Evolutionary conservation across 352 stramenopile species (phyloP).

Genomic region (Thalassiosira ordinaria): DNA sequence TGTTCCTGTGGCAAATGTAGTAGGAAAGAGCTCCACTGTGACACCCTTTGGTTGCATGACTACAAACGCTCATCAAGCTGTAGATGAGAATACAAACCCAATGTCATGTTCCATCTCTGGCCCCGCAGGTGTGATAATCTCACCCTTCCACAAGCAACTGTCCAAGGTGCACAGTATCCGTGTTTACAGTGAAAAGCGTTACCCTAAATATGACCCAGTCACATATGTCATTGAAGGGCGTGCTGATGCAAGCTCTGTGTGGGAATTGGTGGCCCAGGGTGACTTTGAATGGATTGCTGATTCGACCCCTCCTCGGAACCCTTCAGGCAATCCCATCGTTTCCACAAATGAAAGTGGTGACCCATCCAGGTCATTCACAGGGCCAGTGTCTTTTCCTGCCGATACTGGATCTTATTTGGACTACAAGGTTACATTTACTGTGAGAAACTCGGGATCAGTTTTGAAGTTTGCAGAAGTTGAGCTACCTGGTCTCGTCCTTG

Average conservation of each 20-base stretch:
- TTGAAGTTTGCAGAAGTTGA: neutral
- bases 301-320: neutral
- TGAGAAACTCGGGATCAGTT: neutral
- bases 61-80: too few relatives aligned
- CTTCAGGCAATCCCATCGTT: neutral
- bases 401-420: neutral
- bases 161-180: slow-evolving; percentile 9
- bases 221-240: slow-evolving; percentile 19
- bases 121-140: neutral
- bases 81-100: too few relatives aligned
- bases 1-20: too few relatives aligned
- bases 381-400: neutral
- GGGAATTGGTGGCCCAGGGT: slow-evolving; percentile 1
- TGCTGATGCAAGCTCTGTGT: neutral
- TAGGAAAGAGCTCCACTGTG: too few relatives aligned
- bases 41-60: neutral
- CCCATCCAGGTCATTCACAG: neutral
- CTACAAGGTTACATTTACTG: slow-evolving; percentile 12
- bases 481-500: too few relatives aligned
- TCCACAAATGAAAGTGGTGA: slow-evolving; percentile 35
- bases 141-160: neutral
- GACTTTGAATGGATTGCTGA: neutral
- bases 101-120: neutral
- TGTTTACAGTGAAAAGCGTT: slow-evolving; percentile 14
- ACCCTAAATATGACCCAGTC: neutral